phyloP scores from a whole-genome alignment of 176 grass and related monocot genomes.

The Avena eriantha region DNA sequence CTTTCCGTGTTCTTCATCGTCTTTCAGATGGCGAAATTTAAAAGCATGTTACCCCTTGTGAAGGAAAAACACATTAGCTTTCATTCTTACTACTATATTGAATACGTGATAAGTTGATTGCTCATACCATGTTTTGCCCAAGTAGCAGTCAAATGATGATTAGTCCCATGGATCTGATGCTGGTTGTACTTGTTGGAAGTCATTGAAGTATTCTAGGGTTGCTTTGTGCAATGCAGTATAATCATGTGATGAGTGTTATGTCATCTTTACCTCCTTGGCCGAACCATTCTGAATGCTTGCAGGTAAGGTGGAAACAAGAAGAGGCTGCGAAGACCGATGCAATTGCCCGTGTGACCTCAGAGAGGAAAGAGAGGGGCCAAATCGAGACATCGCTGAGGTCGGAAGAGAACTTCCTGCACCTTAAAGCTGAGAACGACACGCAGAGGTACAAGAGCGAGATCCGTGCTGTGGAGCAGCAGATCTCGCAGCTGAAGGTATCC shows the following conservation, averaged over 20 bases:
- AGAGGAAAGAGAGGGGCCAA: conserved; percentile 68
- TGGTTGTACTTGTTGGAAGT: conserved; percentile 14
- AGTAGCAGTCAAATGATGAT: neutral
- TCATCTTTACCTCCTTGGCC: neutral
- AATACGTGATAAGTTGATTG: conserved; percentile 8
- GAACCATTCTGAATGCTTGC: conserved; percentile 33
- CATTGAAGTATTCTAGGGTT: conserved; percentile 18
- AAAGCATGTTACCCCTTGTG: neutral
- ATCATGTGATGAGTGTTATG: neutral
- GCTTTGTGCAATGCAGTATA: neutral
- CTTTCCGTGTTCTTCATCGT: conserved; percentile 1
- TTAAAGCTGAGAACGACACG: conserved; percentile 78
- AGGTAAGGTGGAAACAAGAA: conserved; percentile 70
- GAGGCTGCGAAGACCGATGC: conserved; percentile 64
- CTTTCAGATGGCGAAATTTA: conserved; percentile 17
- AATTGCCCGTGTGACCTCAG: conserved; percentile 52
- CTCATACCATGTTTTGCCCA: neutral
- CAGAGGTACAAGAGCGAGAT: conserved; percentile 77
- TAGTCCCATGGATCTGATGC: conserved; percentile 11
- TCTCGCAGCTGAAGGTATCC: conserved; percentile 57
- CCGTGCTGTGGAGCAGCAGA: conserved; percentile 75
- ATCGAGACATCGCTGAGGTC: conserved; percentile 76
- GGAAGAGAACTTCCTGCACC: conserved; percentile 69
- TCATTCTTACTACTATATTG: neutral
- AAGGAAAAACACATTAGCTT: neutral